Evolutionary conservation across 768 basidiomycete species (phyloP).

Genomic region (Podaxis mareebaensis): DNA sequence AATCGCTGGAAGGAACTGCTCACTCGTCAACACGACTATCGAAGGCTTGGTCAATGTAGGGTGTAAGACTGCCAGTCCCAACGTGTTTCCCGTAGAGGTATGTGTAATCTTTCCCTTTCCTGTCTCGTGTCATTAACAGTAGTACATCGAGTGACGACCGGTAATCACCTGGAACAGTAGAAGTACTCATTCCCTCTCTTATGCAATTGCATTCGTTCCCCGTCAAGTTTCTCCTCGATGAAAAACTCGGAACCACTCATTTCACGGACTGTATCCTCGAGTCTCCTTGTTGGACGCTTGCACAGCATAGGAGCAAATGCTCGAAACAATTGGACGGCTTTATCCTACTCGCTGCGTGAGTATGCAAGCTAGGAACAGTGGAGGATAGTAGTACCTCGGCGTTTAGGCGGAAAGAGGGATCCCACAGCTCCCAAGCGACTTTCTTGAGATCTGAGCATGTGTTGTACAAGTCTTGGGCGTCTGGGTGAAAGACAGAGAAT

Average conservation of each 20-base stretch:
- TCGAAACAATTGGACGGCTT: slow-evolving; percentile 77
- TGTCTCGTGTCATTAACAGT: slow-evolving; percentile 27
- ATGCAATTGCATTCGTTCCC: slow-evolving; percentile 95
- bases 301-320: slow-evolving; percentile 96
- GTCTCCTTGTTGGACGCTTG: slow-evolving; percentile 78
- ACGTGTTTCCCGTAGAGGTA: slow-evolving; percentile 88
- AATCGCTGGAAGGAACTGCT: slow-evolving; percentile 26
- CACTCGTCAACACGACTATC: slow-evolving; percentile 79
- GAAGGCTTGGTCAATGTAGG: slow-evolving; percentile 77
- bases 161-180: slow-evolving; percentile 81
- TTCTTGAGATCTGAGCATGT: slow-evolving; percentile 96
- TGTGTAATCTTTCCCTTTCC: slow-evolving; percentile 90
- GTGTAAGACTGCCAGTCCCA: slow-evolving; percentile 85
- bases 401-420: slow-evolving; percentile 67
- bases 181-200: slow-evolving; percentile 89
- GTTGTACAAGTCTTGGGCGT: slow-evolving; percentile 92
- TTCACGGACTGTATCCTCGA: slow-evolving; percentile 81
- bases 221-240: slow-evolving; percentile 97
- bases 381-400: slow-evolving; percentile 43
- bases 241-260: slow-evolving; percentile 82
- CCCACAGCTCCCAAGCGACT: slow-evolving; percentile 86
- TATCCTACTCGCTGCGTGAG: slow-evolving; percentile 54
- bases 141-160: slow-evolving; percentile 1
- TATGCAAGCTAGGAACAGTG: not conserved
- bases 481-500: slow-evolving; percentile 88